Conservation (phyloP, 2,329 filamentous ascomycete species). For the Eutypella sp. region DNA sequence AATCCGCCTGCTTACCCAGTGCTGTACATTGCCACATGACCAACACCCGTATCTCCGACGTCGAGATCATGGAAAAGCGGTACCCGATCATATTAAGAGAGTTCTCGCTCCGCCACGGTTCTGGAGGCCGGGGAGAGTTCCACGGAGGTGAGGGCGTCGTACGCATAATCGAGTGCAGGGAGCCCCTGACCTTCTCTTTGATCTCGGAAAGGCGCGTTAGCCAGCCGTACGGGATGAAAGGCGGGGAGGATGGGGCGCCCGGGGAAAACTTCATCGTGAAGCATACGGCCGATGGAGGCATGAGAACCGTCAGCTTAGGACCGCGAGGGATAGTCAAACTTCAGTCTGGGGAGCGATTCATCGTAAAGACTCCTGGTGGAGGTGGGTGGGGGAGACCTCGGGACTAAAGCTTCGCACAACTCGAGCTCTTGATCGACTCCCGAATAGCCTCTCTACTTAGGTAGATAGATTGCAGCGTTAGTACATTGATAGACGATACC, state of each 20-base stretch:
- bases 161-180: conserved; percentile 67
- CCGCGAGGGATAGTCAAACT: conserved; percentile 57
- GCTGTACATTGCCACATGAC: conserved; percentile 73
- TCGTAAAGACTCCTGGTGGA: conserved; percentile 57
- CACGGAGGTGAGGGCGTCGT: conserved; percentile 63
- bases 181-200: conserved; percentile 65
- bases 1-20: conserved; percentile 17
- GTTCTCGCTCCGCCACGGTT: conserved; percentile 54
- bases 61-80: conserved; percentile 64
- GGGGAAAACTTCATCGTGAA: conserved; percentile 65
- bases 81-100: conserved; percentile 64
- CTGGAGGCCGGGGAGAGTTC: conserved; percentile 55
- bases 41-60: conserved; percentile 69
- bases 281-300: conserved; percentile 9
- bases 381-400: conserved; percentile 39
- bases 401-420: background rate
- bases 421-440: background rate
- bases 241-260: conserved; percentile 61
- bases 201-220: conserved; percentile 66
- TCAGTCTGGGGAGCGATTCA: conserved; percentile 54
- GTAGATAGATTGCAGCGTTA: too few relatives aligned
- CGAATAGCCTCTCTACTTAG: background rate
- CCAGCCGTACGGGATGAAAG: conserved; percentile 66
- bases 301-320: conserved; percentile 48
- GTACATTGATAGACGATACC: too few relatives aligned